Evolutionary conservation across 495 filamentous ascomycete species (phyloP).

Genomic region (Annulohypoxylon bovei): DNA sequence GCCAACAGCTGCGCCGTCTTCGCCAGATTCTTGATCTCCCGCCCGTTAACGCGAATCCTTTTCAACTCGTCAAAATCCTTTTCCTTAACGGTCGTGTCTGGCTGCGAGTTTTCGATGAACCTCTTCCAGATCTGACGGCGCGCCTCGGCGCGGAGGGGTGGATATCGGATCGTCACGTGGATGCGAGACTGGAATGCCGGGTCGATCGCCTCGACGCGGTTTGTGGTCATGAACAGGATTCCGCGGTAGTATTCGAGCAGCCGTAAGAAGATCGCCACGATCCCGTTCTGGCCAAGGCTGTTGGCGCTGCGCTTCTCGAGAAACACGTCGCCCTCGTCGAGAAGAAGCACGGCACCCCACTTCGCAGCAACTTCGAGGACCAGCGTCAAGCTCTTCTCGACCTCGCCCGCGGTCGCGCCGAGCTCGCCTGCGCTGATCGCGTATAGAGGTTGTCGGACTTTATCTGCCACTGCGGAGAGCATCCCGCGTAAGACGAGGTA

Average conservation of each 20-base stretch:
- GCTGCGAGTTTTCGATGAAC: conserved; percentile 39
- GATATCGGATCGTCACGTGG: conserved; percentile 60
- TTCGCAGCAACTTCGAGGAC: conserved; percentile 59
- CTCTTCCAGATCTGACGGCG: conserved; percentile 50
- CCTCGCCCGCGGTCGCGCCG: conserved; percentile 54
- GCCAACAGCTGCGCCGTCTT: conserved; percentile 58
- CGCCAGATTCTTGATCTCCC: conserved; percentile 65
- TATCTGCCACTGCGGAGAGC: conserved; percentile 55
- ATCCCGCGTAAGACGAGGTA: background rate
- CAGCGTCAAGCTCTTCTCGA: conserved; percentile 60
- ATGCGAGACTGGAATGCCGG: conserved; percentile 64
- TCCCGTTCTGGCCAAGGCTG: conserved; percentile 62
- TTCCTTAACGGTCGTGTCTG: conserved; percentile 24
- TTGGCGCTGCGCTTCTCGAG: conserved; percentile 62
- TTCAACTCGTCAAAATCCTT: conserved; percentile 50
- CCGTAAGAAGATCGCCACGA: conserved; percentile 65
- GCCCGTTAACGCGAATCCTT: conserved; percentile 51
- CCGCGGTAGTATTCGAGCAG: conserved; percentile 66
- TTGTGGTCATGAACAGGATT: conserved; percentile 69
- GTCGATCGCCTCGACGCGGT: conserved; percentile 62
- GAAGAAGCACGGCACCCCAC: conserved; percentile 64
- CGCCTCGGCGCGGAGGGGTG: conserved; percentile 52
- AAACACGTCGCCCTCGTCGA: conserved; percentile 76
- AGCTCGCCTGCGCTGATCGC: conserved; percentile 64
- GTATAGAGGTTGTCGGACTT: conserved; percentile 60